Base-by-base conservation (phyloP, 495 filamentous ascomycete species). In the Penicillium robsamsonii region DNA sequence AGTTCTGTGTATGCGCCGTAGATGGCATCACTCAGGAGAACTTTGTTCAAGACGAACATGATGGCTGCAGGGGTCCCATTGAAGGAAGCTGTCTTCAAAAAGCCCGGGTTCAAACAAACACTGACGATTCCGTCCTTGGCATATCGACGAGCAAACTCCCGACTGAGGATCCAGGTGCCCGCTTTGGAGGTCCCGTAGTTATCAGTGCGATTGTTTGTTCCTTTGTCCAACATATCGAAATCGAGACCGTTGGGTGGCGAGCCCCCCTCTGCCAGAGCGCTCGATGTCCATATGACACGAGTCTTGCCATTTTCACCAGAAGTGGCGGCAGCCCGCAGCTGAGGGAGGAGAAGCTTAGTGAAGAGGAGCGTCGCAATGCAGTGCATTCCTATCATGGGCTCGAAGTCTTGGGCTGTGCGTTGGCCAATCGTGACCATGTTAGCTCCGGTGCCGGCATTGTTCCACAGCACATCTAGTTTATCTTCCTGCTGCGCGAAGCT, bases 401-500 rank as follows among this genome's bases (percentile, higher is more conserved):
- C 57, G 24, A 60, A 33, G 29, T 45, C 57, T 40, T 60, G 57
- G 5, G 37, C 33, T 15, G 52, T 60, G 15, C 35, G 55, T 8
- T 46, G n/a, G 17, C 57, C 57, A 4, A 40, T 18, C 24, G 46
- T 18, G 8, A 60, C 57, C 7, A 27, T 24, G 2, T 40, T 31
- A 25, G 51, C 51, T 13, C 57, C 57, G 5, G 69, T 53, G 6
- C 72, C 78, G 5, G 69, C 75, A 46, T 81, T 81, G 31, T 76
- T 74, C 45, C 80, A 71, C 25, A 81, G 59, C 35, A 75, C 59
- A 57, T 81, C 77, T 7, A 80, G 65, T 1, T 43, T 60, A 37
- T 71, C 68, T 20, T 67, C 64, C 13, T 71, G 58, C 10, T 67
- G 47, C 10, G 68, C 59, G 17, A 60, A 56, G 13, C 52, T 51